These are phyloP conservation scores for Ananas comosus DNA, from an alignment of 176 grass and related monocot genomes.

Conservation along the genomic window DNA sequence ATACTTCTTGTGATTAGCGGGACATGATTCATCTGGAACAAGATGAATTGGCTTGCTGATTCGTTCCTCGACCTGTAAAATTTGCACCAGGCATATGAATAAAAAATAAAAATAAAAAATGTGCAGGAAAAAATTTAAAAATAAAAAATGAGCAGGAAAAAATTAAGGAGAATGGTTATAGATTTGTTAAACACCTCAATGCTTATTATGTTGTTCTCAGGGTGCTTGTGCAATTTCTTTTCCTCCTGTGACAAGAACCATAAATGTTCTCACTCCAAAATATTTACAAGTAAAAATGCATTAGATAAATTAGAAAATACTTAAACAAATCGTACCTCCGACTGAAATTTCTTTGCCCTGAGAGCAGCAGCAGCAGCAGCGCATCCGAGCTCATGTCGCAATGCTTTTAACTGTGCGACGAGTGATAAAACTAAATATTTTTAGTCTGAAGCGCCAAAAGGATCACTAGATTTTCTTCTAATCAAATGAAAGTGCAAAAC, in stretches of 20 bases:
- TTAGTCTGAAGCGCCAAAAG: background rate
- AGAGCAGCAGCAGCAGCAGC: slow-evolving; percentile 29
- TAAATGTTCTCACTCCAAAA: background rate
- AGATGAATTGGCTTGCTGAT: slow-evolving; percentile 9
- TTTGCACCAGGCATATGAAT: background rate
- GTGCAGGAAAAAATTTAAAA: background rate
- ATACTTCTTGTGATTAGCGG: slow-evolving; percentile 9
- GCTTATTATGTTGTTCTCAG: slow-evolving; percentile 16
- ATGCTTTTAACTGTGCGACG: slow-evolving; percentile 30
- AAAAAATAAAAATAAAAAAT: background rate
- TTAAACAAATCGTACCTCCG: slow-evolving; percentile 27
- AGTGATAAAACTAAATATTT: slow-evolving; percentile 8
- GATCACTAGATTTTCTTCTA: background rate
- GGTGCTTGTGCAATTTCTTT: slow-evolving; percentile 23
- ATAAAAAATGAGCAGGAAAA: background rate
- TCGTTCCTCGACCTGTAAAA: slow-evolving; percentile 10
- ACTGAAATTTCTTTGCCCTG: slow-evolving; percentile 30
- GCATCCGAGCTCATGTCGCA: slow-evolving; percentile 49
- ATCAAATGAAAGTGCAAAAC: background rate
- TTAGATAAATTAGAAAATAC: background rate
- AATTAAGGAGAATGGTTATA: background rate
- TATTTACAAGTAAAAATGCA: background rate
- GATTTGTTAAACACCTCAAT: slow-evolving; percentile 2
- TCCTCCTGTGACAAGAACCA: slow-evolving; percentile 19
- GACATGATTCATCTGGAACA: slow-evolving; percentile 8